Evolutionary conservation across 1,139 yeast genomes (phyloP), one percentile per base, ranked within the genome.

Genomic region (Pichia sp.): DNA sequence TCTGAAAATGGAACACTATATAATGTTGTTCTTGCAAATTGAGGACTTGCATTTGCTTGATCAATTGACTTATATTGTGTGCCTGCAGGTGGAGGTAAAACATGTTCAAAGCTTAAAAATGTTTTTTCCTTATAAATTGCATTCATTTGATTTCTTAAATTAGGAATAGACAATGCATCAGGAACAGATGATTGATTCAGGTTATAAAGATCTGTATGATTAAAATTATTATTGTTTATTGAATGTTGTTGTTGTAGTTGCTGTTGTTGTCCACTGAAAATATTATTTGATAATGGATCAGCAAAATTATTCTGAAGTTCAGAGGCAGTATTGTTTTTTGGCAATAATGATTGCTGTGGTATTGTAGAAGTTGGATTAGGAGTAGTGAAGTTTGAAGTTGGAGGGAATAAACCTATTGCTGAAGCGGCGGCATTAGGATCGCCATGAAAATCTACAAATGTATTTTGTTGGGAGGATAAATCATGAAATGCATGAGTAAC

Each of bases 31-130:
- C 96, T 73, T 58, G 86, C 77, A 60, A 81, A 82, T 51, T 87
- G 79, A 12, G 97, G 90, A 29, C 86, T 80, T 2, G 96, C 78
- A 4, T 83, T 76, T 3, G 95, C 96, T 59, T 89, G 95, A 60
- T 92, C 97, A 22, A 77, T 68, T 3, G 84, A 76, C 45, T 71
- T 72, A 58, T 71, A 86, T 53, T 80, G 82, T 1, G 89, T 78
- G 1, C 92, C 86, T 0, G 95, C 82, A 12, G 80, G 71, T 1
- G 97, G 96, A 28, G 97, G 95, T 30, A 77, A 74, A 3, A 85
- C 80, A 55, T 85, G 80, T 57, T 80, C 80, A 58, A 85, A 80
- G 4, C 96, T 84, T 45, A 73, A 69, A 59, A 84, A 87, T 4
- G 76, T 64, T 41, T 70, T 71, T 38, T 64, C 60, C 61, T 62